Percentiles rank a stretch among this genome's conserved stretches.
Evolutionary conservation across 495 filamentous ascomycete species (phyloP).

Genomic region (Xylaria telfairii): DNA sequence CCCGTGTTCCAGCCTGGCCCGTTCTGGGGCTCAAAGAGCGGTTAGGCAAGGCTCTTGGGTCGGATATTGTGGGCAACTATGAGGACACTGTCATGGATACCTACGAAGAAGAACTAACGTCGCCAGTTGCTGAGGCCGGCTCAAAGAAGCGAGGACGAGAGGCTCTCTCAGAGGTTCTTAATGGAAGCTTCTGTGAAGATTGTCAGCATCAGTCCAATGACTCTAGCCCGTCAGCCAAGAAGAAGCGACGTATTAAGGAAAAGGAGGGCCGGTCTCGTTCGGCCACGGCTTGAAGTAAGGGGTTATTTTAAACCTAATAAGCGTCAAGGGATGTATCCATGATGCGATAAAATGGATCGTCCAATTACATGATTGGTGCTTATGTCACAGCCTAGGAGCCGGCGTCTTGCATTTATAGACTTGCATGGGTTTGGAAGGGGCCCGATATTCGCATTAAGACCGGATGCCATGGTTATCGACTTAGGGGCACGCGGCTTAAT

Average conservation of each 20-base stretch:
- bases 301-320: not conserved
- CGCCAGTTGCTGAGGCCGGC: not conserved
- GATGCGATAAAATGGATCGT: not conserved
- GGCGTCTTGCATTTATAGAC: not conserved
- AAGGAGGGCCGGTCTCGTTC: slow-evolving; percentile 34
- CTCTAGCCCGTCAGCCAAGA: slow-evolving; percentile 25
- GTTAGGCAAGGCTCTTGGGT: slow-evolving; percentile 51
- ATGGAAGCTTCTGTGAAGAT: slow-evolving; percentile 37
- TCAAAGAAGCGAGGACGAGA: slow-evolving; percentile 29
- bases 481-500: not conserved
- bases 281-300: slow-evolving; percentile 12
- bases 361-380: not conserved
- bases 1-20: slow-evolving; percentile 51
- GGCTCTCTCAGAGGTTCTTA: slow-evolving; percentile 32
- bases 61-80: slow-evolving; percentile 45
- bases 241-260: slow-evolving; percentile 33
- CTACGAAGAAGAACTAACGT: slow-evolving; percentile 32
- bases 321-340: not conserved
- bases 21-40: slow-evolving; percentile 56
- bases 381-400: not conserved
- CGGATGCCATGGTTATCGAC: not conserved
- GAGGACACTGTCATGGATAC: slow-evolving; percentile 45
- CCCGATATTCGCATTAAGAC: not conserved
- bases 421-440: not conserved
- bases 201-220: slow-evolving; percentile 18